phyloP scores from a whole-genome alignment of 441 rosid species.

The Brassica hybrid region DNA sequence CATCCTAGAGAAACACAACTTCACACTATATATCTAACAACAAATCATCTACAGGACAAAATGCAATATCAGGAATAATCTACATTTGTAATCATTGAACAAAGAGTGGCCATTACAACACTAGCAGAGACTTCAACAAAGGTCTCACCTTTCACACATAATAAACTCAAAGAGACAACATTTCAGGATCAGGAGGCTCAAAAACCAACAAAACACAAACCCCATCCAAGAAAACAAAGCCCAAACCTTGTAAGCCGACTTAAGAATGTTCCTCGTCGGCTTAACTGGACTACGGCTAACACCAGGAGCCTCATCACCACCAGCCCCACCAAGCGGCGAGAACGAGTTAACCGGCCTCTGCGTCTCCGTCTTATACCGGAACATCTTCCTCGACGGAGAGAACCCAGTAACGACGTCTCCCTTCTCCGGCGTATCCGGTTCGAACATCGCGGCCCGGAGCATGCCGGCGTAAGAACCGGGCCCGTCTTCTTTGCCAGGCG shows the following conservation, averaged over 20 bases:
- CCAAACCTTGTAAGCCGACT: conserved; percentile 82
- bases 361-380: conserved; percentile 82
- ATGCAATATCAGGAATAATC: neutral
- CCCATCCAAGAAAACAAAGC: neutral
- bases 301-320: conserved; percentile 59
- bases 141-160: conserved; percentile 12
- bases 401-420: conserved; percentile 44
- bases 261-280: conserved; percentile 78
- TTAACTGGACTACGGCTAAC: conserved; percentile 65
- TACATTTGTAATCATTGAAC: neutral
- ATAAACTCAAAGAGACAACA: neutral
- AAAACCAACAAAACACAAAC: too few species aligned
- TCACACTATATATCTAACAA: too few species aligned
- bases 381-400: conserved; percentile 58
- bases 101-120: neutral
- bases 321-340: conserved; percentile 69
- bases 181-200: too few species aligned
- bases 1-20: neutral
- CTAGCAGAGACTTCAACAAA: conserved; percentile 2
- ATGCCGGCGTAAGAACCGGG: conserved; percentile 68
- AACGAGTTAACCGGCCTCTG: conserved; percentile 65
- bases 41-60: too few species aligned
- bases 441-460: conserved; percentile 70
- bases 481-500: conserved; percentile 52
- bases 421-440: conserved; percentile 74